phyloP scores from a whole-genome alignment of 352 stramenopile species.

The Phytopythium kandeliae region DNA sequence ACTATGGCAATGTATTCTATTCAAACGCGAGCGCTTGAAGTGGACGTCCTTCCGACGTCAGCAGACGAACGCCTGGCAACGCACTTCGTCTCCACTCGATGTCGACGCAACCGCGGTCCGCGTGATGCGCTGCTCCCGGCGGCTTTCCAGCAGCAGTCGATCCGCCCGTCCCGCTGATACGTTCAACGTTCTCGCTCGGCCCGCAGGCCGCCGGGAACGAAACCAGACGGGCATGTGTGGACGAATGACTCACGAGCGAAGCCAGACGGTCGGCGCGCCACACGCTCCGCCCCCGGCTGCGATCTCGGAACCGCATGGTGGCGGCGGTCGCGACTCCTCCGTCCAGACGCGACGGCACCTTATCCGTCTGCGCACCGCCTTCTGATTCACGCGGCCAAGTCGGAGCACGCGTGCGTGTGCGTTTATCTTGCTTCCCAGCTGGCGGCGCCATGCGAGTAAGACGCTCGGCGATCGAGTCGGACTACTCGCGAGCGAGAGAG shows the following conservation, averaged over 20 bases:
- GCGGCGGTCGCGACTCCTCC: not conserved
- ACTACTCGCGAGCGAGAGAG: no score
- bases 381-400: not conserved
- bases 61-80: no score
- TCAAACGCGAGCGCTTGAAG: no score
- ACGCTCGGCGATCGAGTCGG: no score
- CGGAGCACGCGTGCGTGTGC: no score
- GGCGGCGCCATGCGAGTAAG: no score
- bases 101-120: not conserved
- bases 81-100: no score
- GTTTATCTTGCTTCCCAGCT: no score
- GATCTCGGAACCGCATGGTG: slow-evolving; percentile 1
- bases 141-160: not conserved
- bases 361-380: no score
- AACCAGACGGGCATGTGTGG: not conserved
- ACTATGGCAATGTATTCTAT: no score
- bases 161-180: not conserved
- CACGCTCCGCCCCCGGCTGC: slow-evolving; percentile 3
- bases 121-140: not conserved
- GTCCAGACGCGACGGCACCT: not conserved
- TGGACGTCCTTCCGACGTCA: no score
- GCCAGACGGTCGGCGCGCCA: not conserved
- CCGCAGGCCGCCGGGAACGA: not conserved
- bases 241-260: not conserved
- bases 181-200: not conserved